A percentile compares a stretch with the other conserved stretches of the same genome.
These are phyloP conservation scores for Pythium biforme DNA, from an alignment of 352 stramenopile species.

Conservation along the genomic window DNA sequence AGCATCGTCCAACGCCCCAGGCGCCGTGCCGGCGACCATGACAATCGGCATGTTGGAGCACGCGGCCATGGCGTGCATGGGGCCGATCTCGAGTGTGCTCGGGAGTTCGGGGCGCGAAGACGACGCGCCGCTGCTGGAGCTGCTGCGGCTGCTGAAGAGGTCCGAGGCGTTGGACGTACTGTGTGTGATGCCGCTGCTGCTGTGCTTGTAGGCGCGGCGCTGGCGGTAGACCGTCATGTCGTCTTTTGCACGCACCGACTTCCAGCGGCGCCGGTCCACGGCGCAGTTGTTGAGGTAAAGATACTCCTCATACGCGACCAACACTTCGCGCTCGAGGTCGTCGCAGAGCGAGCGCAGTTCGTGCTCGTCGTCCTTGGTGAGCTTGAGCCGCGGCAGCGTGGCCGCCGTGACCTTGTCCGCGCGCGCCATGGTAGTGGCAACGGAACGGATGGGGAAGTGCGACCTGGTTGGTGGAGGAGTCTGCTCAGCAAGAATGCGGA, in stretches of 20 bases:
- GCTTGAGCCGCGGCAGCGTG: conserved; percentile 6
- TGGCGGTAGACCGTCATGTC: conserved; percentile 42
- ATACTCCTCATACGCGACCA: conserved; percentile 43
- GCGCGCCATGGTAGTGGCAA: conserved; percentile 7
- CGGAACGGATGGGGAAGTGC: not conserved
- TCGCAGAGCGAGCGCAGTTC: conserved; percentile 12
- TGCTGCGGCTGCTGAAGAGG: conserved; percentile 30
- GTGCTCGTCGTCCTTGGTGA: conserved; percentile 14
- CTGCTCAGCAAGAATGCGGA: not conserved
- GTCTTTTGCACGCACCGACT: conserved; percentile 23
- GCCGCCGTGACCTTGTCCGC: conserved; percentile 7
- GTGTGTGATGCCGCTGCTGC: conserved; percentile 18
- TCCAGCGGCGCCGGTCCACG: conserved; percentile 40
- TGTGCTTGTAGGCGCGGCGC: conserved; percentile 35
- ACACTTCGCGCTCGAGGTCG: conserved; percentile 29
- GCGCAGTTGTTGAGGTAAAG: conserved; percentile 27
- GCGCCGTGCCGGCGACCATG: conserved; percentile 33
- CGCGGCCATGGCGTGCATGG: conserved; percentile 38
- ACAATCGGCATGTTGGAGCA: conserved; percentile 35
- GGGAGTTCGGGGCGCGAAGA: conserved; percentile 17
- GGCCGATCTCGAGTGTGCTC: conserved; percentile 33
- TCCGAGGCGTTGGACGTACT: conserved; percentile 6
- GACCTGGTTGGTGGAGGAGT: not conserved
- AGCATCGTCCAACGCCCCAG: conserved; percentile 46
- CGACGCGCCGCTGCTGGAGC: conserved; percentile 14